Evolutionary conservation across 768 basidiomycete species (phyloP).

Genomic region (Lepiota subincarnata): DNA sequence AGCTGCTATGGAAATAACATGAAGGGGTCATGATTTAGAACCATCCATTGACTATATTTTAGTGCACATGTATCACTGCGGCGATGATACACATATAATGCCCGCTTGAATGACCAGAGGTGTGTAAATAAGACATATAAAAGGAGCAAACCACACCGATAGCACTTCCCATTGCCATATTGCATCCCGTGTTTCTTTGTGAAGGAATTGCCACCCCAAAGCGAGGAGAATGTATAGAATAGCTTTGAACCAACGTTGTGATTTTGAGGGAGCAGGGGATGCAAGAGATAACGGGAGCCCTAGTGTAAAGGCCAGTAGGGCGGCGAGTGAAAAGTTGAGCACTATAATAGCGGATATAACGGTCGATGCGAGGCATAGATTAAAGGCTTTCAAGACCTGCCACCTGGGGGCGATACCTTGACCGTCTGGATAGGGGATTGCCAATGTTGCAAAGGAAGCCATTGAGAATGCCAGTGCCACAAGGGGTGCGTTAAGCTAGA

Average conservation of each 20-base stretch:
- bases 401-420: slow-evolving; percentile 35
- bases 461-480: slow-evolving; percentile 18
- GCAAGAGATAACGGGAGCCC: slow-evolving; percentile 59
- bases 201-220: slow-evolving; percentile 52
- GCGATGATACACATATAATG: slow-evolving; percentile 45
- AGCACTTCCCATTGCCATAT: slow-evolving; percentile 78
- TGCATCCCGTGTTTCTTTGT: slow-evolving; percentile 42
- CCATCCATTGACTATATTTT: not conserved
- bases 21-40: not conserved
- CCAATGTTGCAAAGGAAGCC: slow-evolving; percentile 30
- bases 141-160: slow-evolving; percentile 80
- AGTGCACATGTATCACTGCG: slow-evolving; percentile 15
- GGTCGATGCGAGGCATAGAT: slow-evolving; percentile 81
- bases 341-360: slow-evolving; percentile 82
- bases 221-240: slow-evolving; percentile 43
- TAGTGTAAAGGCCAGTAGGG: slow-evolving; percentile 59
- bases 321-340: slow-evolving; percentile 90
- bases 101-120: slow-evolving; percentile 73
- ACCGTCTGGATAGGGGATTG: slow-evolving; percentile 20
- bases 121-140: slow-evolving; percentile 73
- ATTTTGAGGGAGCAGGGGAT: slow-evolving; percentile 24
- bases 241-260: slow-evolving; percentile 26
- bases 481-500: slow-evolving; percentile 5
- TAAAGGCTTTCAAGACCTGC: slow-evolving; percentile 62
- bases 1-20: slow-evolving; percentile 30